These are phyloP conservation scores for Agaricus subrufescens DNA, from an alignment of 768 basidiomycete genomes.

Conservation along the genomic window DNA sequence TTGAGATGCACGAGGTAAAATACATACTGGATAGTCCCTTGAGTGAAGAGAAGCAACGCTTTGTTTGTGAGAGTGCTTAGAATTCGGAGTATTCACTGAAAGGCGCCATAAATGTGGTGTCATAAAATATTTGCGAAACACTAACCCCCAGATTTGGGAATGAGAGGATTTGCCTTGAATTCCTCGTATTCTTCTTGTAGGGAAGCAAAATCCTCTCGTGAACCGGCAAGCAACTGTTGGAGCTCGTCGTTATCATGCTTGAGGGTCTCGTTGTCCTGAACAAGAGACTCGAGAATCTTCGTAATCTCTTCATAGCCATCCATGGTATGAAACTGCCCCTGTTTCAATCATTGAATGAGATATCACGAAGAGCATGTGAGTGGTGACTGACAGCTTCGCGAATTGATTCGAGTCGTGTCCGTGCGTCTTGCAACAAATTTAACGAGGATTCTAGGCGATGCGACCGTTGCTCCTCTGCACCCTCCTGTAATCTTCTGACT, in stretches of 20 bases:
- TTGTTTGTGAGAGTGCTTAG: slow-evolving; percentile 35
- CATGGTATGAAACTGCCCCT: slow-evolving; percentile 35
- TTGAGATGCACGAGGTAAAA: neutral
- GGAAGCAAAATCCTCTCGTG: slow-evolving; percentile 68
- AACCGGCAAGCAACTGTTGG: slow-evolving; percentile 65
- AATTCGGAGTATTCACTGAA: slow-evolving; percentile 36
- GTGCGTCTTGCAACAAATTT: slow-evolving; percentile 61
- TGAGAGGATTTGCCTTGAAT: slow-evolving; percentile 44
- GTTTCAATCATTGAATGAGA: slow-evolving; percentile 19
- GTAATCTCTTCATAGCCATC: slow-evolving; percentile 57
- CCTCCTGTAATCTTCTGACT: slow-evolving; percentile 57
- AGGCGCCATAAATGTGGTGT: neutral
- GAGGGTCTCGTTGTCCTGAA: slow-evolving; percentile 78
- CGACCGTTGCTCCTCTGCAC: slow-evolving; percentile 54
- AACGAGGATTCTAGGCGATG: slow-evolving; percentile 65
- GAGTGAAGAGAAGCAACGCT: slow-evolving; percentile 40
- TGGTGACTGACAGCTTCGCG: slow-evolving; percentile 46
- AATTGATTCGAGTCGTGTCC: slow-evolving; percentile 55
- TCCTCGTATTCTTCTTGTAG: slow-evolving; percentile 78
- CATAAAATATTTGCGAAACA: neutral
- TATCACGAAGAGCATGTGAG: neutral
- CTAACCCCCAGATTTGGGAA: slow-evolving; percentile 39
- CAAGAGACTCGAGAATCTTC: slow-evolving; percentile 75
- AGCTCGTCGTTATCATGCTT: slow-evolving; percentile 81
- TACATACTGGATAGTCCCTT: slow-evolving; percentile 29